Conservation (phyloP, 805 yeast species). For the Pichia pseudocactophila region DNA sequence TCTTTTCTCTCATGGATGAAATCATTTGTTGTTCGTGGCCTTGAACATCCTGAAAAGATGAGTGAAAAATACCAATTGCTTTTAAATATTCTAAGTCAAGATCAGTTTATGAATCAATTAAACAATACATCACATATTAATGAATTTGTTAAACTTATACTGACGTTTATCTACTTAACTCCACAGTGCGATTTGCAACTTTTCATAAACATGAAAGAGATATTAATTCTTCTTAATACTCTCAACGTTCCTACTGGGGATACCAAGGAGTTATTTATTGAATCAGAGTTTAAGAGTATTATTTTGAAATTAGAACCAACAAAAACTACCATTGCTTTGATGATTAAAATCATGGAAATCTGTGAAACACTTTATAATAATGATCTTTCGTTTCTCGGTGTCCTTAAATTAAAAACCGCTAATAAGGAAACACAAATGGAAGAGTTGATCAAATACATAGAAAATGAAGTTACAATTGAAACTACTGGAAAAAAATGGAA, state of each 20-base stretch:
- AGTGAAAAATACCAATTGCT: constrained; percentile 10
- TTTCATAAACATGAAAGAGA: constrained; percentile 22
- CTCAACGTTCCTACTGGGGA: constrained; percentile 7
- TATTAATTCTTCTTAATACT: constrained; percentile 14
- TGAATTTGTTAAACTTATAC: constrained; percentile 14
- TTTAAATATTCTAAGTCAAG: constrained; percentile 18
- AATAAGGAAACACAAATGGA: constrained; percentile 14
- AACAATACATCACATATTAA: not conserved
- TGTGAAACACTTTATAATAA: constrained; percentile 23
- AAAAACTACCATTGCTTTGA: constrained; percentile 12
- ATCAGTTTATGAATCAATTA: constrained; percentile 13
- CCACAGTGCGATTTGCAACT: constrained; percentile 20
- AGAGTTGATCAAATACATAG: constrained; percentile 21
- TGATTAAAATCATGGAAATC: constrained; percentile 19
- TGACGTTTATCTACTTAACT: constrained; percentile 19
- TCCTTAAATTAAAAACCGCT: constrained; percentile 16
- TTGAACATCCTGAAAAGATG: constrained; percentile 2
- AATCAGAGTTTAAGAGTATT: not conserved
- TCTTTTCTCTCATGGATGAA: constrained; percentile 18
- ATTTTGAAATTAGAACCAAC: not conserved
- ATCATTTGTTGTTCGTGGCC: constrained; percentile 11
- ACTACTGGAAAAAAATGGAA: constrained; percentile 19
- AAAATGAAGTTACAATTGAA: constrained; percentile 18
- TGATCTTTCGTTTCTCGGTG: constrained; percentile 20
- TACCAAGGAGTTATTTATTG: not conserved